phyloP scores from a whole-genome alignment of 306 rosid species.

The Hippophae rhamnoides region DNA sequence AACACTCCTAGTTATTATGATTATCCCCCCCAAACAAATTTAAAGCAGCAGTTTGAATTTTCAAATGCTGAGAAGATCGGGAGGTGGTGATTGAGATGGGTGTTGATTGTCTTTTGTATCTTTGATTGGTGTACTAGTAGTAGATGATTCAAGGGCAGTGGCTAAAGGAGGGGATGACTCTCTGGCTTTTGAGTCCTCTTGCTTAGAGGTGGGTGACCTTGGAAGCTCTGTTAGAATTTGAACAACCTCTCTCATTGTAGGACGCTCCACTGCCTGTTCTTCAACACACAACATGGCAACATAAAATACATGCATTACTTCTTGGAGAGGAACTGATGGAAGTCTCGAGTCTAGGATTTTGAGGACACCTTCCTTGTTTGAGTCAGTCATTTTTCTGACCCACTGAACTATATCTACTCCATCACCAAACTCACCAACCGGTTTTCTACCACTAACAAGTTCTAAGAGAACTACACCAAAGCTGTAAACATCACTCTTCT shows the following conservation, averaged over 20 bases:
- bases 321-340: conserved; percentile 39
- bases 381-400: conserved; percentile 56
- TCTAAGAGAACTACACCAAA: conserved; percentile 78
- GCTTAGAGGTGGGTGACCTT: conserved; percentile 44
- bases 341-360: conserved; percentile 56
- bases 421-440: conserved; percentile 78
- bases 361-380: conserved; percentile 48
- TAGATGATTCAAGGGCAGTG: conserved; percentile 34
- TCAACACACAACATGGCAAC: conserved; percentile 79
- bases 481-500: conserved; percentile 84
- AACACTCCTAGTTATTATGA: conserved; percentile 15
- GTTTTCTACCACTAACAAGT: conserved; percentile 59
- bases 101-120: conserved; percentile 36
- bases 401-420: conserved; percentile 92
- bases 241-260: conserved; percentile 92
- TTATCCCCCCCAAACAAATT: conserved; percentile 6
- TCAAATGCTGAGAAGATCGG: conserved; percentile 90
- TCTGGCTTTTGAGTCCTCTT: conserved; percentile 24
- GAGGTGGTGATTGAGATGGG: conserved; percentile 46
- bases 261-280: conserved; percentile 78
- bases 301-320: conserved; percentile 71
- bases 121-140: conserved; percentile 22
- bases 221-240: conserved; percentile 94
- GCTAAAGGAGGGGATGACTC: conserved; percentile 16
- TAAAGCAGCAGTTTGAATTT: neutral